Conservation (phyloP, 192 early-diverging fungal genomes). For the Coemansia aciculifera region DNA sequence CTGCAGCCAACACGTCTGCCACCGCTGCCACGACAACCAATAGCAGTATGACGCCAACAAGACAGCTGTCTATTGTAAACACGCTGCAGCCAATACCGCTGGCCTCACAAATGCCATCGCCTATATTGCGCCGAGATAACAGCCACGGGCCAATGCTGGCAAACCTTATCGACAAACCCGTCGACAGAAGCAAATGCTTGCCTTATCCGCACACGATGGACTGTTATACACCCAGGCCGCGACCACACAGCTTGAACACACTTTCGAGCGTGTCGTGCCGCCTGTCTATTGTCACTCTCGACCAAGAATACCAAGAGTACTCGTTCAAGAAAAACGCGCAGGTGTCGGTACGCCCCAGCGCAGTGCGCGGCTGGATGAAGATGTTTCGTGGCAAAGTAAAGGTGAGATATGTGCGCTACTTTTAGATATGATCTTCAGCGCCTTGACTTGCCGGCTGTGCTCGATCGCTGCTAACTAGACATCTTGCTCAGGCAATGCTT, state of each 20-base stretch:
- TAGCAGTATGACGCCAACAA: background rate
- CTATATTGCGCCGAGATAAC: slow-evolving; percentile 22
- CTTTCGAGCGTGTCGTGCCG: slow-evolving; percentile 30
- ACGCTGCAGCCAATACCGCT: background rate
- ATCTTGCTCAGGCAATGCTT: background rate
- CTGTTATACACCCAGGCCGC: slow-evolving; percentile 29
- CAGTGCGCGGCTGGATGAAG: slow-evolving; percentile 42
- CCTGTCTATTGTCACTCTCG: slow-evolving; percentile 40
- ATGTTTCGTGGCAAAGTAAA: slow-evolving; percentile 42
- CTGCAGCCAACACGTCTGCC: background rate
- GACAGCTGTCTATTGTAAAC: background rate
- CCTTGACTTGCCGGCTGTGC: background rate
- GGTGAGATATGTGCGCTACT: slow-evolving; percentile 24
- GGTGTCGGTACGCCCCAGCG: slow-evolving; percentile 40
- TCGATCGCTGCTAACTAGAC: background rate
- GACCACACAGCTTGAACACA: slow-evolving; percentile 31
- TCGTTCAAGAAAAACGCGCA: slow-evolving; percentile 41
- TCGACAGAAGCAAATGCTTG: slow-evolving; percentile 18
- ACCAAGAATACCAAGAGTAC: slow-evolving; percentile 43
- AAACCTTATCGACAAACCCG: slow-evolving; percentile 15
- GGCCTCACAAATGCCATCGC: background rate
- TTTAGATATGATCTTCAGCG: background rate
- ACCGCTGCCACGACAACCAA: background rate
- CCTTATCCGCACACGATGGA: slow-evolving; percentile 47
- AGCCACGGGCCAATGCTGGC: slow-evolving; percentile 28